Base-by-base conservation (phyloP, 164 flowering plant species). In the grape (Vitis vinifera) region DNA sequence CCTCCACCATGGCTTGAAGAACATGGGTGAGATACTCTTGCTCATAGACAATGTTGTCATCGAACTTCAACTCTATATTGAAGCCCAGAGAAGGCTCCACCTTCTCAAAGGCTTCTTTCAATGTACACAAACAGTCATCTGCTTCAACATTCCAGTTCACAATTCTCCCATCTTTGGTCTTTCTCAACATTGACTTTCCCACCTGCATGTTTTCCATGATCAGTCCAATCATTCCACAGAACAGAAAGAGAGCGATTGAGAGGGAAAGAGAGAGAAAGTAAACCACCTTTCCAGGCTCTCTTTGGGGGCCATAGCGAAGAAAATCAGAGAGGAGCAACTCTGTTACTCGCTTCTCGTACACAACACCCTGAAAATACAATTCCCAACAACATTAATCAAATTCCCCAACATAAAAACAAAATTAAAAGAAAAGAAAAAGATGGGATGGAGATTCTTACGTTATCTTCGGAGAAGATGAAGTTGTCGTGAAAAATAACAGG, bases 51-150 rank as follows among this genome's bases (percentile, higher is more conserved):
- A 87, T 65, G 71, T 82, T 19, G 63, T 96, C 99, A 58, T 96
- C 98, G 47, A 96, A 91, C 58, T 96, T 96, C 71, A 96, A 59
- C 72, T 96, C 99, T 17, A 93, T 84, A 71, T 93, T 96, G 82
- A 96, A 96, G 0, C 99, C 99, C 71, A 93, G 2, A 15, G 81
- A 69, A 11, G 91, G 81, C n/a, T 84, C 75, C 10, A 92, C 97
- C 61, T 79, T 79, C 82, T 87, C 72, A 62, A 93, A 93, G 0
- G 87, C 91, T 62, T 96, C 95, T 86, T 96, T 81, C 44, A 96
- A 79, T 1, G 97, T 93, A 65, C 99, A 96, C 9, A 82, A 72
- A 1, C 79, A 48, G 64, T 88, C 95, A 59, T 93, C 98, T 0
- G 66, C 66, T 66, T 93, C 95, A 53, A 96, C 98, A 2, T 73